phyloP scores from a whole-genome alignment of 257 asterid species.

The Nicotiana otophora region DNA sequence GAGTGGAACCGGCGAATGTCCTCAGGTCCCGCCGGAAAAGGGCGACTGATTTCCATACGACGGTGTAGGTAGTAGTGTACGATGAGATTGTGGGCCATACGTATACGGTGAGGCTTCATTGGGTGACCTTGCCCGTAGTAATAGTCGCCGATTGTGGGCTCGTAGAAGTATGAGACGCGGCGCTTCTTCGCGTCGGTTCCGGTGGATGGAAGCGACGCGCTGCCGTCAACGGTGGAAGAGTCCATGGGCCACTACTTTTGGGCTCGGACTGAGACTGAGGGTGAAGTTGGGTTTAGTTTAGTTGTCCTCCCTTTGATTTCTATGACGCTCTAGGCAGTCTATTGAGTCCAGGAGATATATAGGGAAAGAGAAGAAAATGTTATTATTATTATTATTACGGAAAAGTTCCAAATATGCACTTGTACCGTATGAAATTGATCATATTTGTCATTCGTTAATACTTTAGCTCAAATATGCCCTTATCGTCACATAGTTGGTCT shows the following conservation, averaged over 20 bases:
- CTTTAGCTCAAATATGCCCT: no score
- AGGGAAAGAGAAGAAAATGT: no score
- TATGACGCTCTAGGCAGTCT: not conserved
- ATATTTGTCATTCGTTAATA: no score
- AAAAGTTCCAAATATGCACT: no score
- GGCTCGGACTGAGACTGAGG: not conserved
- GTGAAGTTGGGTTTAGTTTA: not conserved
- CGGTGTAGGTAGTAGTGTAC: slow-evolving; percentile 28
- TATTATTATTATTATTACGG: no score
- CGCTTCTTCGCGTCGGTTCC: slow-evolving; percentile 25
- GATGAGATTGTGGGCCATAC: slow-evolving; percentile 29
- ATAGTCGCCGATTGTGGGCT: slow-evolving; percentile 31
- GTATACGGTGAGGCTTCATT: slow-evolving; percentile 29
- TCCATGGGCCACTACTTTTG: slow-evolving; percentile 15
- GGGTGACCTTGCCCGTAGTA: slow-evolving; percentile 32
- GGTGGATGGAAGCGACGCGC: slow-evolving; percentile 26
- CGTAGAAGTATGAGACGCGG: slow-evolving; percentile 27
- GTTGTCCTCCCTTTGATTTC: not conserved
- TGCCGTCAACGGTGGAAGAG: slow-evolving; percentile 17
- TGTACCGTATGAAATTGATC: no score
- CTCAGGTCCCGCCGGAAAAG: slow-evolving; percentile 21
- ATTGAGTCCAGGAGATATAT: not conserved
- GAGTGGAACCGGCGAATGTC: slow-evolving; percentile 30
- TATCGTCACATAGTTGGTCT: no score
- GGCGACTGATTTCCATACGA: slow-evolving; percentile 28